Evolutionary conservation across 2,329 filamentous ascomycete genomes (phyloP).

Genomic region (Epicoccum nigrum): DNA sequence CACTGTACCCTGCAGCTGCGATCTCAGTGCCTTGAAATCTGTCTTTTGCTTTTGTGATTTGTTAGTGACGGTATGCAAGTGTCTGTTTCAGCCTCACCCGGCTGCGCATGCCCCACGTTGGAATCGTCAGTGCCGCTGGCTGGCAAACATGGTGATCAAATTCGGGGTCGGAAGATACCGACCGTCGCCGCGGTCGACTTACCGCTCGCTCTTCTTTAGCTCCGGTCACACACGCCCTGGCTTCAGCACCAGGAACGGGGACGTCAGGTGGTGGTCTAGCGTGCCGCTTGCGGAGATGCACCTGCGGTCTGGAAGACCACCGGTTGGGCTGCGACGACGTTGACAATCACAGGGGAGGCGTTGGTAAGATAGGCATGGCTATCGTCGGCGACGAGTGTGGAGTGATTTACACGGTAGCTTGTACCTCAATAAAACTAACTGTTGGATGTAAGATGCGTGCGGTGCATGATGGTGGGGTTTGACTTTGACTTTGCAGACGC

Average conservation of each 20-base stretch:
- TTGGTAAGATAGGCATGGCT: constrained; percentile 4
- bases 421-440: not conserved
- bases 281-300: not conserved
- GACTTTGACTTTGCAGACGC: not conserved
- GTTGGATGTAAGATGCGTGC: not conserved
- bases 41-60: not conserved
- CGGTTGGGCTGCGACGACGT: constrained; percentile 7
- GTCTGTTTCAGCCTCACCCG: constrained; percentile 3
- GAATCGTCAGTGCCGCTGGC: not conserved
- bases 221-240: constrained; percentile 9
- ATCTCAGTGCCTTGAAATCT: not conserved
- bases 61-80: not conserved
- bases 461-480: not conserved
- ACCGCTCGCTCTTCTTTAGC: constrained; percentile 6
- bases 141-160: not conserved
- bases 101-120: not conserved
- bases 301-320: not conserved
- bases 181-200: not conserved
- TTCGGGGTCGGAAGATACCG: not conserved
- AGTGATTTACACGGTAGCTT: constrained; percentile 2
- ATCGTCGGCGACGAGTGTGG: not conserved
- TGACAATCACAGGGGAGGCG: not conserved
- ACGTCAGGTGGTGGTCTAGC: not conserved
- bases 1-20: constrained; percentile 3
- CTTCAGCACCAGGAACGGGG: constrained; percentile 14